Base-by-base conservation (phyloP, 305 asterid species). In the Fraxinus albicans region DNA sequence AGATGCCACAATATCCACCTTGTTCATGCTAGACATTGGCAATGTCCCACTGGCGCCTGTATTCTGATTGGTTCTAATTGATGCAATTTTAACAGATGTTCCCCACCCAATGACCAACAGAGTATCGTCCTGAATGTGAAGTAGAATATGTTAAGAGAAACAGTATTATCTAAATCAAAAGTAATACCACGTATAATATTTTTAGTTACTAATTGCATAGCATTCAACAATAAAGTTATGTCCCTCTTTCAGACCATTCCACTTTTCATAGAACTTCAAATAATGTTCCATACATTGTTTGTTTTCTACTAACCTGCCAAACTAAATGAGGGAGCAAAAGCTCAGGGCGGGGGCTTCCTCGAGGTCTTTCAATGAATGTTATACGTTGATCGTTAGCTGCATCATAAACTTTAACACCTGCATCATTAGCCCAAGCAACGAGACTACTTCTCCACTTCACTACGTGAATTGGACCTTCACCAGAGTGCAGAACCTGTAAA, bases 101-200 rank as follows among this genome's bases (percentile, higher is more conserved):
- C 99, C 98, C 98, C 99, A 96, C 78, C 99, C 98, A 88, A 96
- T 92, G 78, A 96, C 99, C 90, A 96, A 93, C 82, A 94, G 86
- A 65, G 89, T 81, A 83, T 96, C 98, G 86, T 92, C 98, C 98
- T 96, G 93, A 83, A 86, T 82, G 85, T 79, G 87, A 88, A 36
- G 82, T 76, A 87, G 84, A 73, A 83, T 77, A 38, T 35, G 76
- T 84, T 73, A 87, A 82, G 79, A 83, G 82, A 72, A 50, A 31
- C 83, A 83, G 76, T 67, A 81, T 67, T 69, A 73, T 82, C 63
- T 33, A 63, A 47, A 77, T 83, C 42, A 38, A 70, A 58, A 73
- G 77, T 42, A 36, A 79, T 73, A 85, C 75, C 44, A 81, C 69
- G 42, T 47, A 23, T 38, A 70, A 74, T 74, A 55, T 55, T 84